Conservation (phyloP, 1,284 basidiomycete genomes). For the Malassezia furfur region DNA sequence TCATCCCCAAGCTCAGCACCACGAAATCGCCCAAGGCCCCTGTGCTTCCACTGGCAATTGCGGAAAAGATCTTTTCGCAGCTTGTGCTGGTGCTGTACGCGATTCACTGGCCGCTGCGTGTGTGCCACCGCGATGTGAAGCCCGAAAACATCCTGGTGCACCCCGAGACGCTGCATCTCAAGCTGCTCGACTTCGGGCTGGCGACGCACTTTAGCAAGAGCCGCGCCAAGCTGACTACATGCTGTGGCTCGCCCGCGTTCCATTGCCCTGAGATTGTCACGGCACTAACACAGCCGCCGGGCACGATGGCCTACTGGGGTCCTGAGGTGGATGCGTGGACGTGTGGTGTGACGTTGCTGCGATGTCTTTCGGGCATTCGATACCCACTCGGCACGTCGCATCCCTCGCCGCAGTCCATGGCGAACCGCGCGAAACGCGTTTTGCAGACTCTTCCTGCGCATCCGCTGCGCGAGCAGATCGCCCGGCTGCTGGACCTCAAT, state of each 20-base stretch:
- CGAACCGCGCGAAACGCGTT: constrained; percentile 50
- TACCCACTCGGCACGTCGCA: constrained; percentile 55
- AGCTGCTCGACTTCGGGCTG: constrained; percentile 55
- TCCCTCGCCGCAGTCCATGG: constrained; percentile 51
- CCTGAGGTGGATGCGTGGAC: constrained; percentile 58
- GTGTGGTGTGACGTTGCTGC: constrained; percentile 53
- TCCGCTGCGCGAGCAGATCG: constrained; percentile 49
- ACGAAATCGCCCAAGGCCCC: constrained; percentile 19
- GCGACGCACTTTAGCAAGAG: constrained; percentile 55
- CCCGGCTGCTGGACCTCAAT: constrained; percentile 52
- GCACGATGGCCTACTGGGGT: constrained; percentile 51
- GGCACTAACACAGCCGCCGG: constrained; percentile 52
- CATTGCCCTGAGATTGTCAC: constrained; percentile 55
- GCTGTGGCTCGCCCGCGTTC: constrained; percentile 54
- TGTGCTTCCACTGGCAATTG: constrained; percentile 38
- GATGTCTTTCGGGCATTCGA: constrained; percentile 52
- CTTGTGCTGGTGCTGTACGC: constrained; percentile 53
- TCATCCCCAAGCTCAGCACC: constrained; percentile 14
- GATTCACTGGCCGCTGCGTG: constrained; percentile 52
- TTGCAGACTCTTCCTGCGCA: constrained; percentile 49
- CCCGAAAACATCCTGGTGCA: constrained; percentile 51
- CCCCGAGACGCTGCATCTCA: constrained; percentile 48
- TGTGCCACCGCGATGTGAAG: constrained; percentile 57
- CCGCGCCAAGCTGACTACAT: constrained; percentile 55
- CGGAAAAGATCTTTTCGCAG: constrained; percentile 52